Evolutionary conservation across 257 asterid species (phyloP).

Genomic region (Capsicum pubescens): DNA sequence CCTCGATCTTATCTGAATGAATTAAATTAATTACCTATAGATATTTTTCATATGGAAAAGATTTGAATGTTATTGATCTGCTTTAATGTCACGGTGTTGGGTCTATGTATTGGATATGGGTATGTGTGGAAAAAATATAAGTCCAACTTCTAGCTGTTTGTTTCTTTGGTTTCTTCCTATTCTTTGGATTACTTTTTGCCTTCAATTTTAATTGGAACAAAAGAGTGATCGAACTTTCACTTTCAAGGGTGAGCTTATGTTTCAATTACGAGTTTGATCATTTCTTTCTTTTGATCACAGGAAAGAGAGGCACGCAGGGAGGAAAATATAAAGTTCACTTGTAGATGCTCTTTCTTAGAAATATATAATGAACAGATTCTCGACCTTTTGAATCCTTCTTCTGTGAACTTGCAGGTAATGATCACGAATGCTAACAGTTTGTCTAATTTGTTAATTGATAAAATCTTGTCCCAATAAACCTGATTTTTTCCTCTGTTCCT

Average conservation of each 20-base stretch:
- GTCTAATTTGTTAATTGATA: not conserved
- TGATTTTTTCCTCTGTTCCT: not conserved
- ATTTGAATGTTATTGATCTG: not conserved
- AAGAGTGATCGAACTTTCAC: not conserved
- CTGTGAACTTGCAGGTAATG: constrained; percentile 82
- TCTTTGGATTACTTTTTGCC: constrained; percentile 9
- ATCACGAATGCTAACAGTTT: not conserved
- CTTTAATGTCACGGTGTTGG: not conserved
- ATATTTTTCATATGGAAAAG: not conserved
- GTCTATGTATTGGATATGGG: not conserved
- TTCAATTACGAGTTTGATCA: not conserved
- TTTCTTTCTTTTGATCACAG: constrained; percentile 43
- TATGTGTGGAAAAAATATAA: not conserved
- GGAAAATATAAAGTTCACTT: constrained; percentile 76
- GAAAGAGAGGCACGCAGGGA: constrained; percentile 94
- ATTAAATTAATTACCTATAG: not conserved
- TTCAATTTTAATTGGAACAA: not conserved
- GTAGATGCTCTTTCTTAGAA: constrained; percentile 92
- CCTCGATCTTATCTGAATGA: constrained; percentile 2
- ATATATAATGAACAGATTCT: constrained; percentile 94
- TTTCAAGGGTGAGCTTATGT: not conserved
- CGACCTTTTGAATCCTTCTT: constrained; percentile 89
- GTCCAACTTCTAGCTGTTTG: not conserved
- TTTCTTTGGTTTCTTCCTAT: not conserved
- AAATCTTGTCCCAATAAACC: not conserved